Evolutionary conservation across 495 filamentous ascomycete genomes (phyloP).

Genomic region (Penicillium samsonianum): DNA sequence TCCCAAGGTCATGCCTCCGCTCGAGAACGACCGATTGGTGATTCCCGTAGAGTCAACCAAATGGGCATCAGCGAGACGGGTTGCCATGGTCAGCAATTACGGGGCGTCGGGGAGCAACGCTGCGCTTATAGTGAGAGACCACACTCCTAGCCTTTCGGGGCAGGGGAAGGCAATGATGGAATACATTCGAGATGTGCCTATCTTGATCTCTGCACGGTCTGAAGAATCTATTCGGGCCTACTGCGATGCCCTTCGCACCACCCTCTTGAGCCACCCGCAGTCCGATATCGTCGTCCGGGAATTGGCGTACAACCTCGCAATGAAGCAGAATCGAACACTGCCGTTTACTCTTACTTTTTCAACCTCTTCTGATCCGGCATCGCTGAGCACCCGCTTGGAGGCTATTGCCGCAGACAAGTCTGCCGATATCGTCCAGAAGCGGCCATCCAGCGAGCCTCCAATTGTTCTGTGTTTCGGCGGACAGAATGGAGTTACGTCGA

Average conservation of each 20-base stretch:
- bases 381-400: not conserved
- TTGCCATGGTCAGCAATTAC: slow-evolving; percentile 51
- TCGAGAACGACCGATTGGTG: slow-evolving; percentile 32
- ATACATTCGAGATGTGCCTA: slow-evolving; percentile 10
- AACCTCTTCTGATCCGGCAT: not conserved
- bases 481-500: slow-evolving; percentile 25
- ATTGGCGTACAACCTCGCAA: slow-evolving; percentile 23
- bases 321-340: slow-evolving; percentile 21
- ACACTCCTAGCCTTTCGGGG: not conserved
- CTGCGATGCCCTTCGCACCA: slow-evolving; percentile 13
- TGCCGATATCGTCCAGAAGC: not conserved
- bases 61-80: slow-evolving; percentile 27
- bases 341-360: slow-evolving; percentile 7
- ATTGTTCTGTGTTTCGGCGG: slow-evolving; percentile 39
- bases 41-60: slow-evolving; percentile 30
- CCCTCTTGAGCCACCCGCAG: not conserved
- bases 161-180: not conserved
- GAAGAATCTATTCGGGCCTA: slow-evolving; percentile 14
- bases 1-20: slow-evolving; percentile 37
- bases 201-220: slow-evolving; percentile 22
- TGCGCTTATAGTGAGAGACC: slow-evolving; percentile 38
- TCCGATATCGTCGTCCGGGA: not conserved
- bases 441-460: slow-evolving; percentile 10
- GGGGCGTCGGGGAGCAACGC: slow-evolving; percentile 53
- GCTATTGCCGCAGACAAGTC: slow-evolving; percentile 8